Evolutionary conservation across 2,329 filamentous ascomycete genomes (phyloP).

Genomic region (Fusarium paranaense): DNA sequence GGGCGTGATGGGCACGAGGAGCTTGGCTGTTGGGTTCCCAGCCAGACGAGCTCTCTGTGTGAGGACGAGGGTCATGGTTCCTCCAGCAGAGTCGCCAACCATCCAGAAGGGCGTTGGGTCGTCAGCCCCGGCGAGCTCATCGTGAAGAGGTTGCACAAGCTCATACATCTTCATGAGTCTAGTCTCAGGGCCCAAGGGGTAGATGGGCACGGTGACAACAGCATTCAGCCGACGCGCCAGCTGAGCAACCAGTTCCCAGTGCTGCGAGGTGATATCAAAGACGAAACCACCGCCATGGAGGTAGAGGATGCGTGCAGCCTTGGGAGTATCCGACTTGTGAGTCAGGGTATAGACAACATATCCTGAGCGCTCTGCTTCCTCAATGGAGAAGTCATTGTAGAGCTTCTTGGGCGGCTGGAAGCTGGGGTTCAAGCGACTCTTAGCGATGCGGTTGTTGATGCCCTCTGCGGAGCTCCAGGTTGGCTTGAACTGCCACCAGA

Average conservation of each 20-base stretch:
- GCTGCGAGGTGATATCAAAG: slow-evolving; percentile 43
- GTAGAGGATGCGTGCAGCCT: slow-evolving; percentile 46
- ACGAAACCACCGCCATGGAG: slow-evolving; percentile 48
- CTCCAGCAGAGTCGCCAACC: slow-evolving; percentile 49
- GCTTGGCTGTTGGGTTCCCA: slow-evolving; percentile 40
- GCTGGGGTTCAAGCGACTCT: slow-evolving; percentile 35
- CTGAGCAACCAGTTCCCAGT: slow-evolving; percentile 46
- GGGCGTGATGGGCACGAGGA: slow-evolving; percentile 47
- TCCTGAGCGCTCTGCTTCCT: slow-evolving; percentile 36
- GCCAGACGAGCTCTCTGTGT: slow-evolving; percentile 45
- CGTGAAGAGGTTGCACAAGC: slow-evolving; percentile 46
- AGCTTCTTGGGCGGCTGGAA: slow-evolving; percentile 40
- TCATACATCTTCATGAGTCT: slow-evolving; percentile 48
- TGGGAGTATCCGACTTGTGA: slow-evolving; percentile 46
- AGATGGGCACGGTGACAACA: slow-evolving; percentile 47
- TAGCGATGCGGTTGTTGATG: slow-evolving; percentile 41
- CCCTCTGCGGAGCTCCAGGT: slow-evolving; percentile 41
- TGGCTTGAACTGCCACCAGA: slow-evolving; percentile 44
- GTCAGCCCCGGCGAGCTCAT: slow-evolving; percentile 45
- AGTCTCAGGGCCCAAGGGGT: slow-evolving; percentile 49
- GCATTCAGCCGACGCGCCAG: slow-evolving; percentile 47
- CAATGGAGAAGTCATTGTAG: slow-evolving; percentile 41
- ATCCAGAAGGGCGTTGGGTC: slow-evolving; percentile 46
- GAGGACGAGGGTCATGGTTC: slow-evolving; percentile 46
- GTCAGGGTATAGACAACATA: slow-evolving; percentile 46